A percentile compares a stretch with the other conserved stretches of the same genome.
phyloP scores from a whole-genome alignment of 2,329 filamentous ascomycete genomes.

The Colletotrichum orchidophilum region DNA sequence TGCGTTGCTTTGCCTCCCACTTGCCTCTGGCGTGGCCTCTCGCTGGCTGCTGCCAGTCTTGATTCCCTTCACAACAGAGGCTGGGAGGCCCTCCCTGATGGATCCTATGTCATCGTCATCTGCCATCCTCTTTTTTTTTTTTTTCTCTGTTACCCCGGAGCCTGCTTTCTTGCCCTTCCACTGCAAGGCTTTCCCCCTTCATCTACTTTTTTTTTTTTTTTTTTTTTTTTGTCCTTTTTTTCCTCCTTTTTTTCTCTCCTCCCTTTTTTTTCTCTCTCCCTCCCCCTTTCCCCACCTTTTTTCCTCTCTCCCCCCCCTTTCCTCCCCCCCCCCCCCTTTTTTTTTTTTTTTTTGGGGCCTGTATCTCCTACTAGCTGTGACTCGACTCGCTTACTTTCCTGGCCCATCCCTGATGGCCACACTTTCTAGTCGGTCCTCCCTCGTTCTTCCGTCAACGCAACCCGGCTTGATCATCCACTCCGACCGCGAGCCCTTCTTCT shows the following conservation, averaged over 20 bases:
- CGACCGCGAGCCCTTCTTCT: neutral
- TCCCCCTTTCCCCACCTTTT: neutral
- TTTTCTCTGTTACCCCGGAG: slow-evolving; percentile 6
- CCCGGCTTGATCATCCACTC: slow-evolving; percentile 19
- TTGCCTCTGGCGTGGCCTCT: neutral
- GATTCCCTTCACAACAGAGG: neutral
- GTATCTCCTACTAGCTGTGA: neutral
- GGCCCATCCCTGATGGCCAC: slow-evolving; percentile 21
- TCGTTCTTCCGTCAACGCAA: slow-evolving; percentile 3
- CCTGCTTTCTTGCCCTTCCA: slow-evolving; percentile 2
- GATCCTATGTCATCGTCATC: slow-evolving; percentile 32
- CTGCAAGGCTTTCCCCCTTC: too few relatives aligned
- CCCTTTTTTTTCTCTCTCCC: neutral
- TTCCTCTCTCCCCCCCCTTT: too few relatives aligned
- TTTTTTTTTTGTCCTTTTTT: neutral
- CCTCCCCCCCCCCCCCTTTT: too few relatives aligned
- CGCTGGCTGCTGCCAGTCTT: neutral
- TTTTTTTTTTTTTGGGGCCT: neutral
- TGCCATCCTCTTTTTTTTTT: neutral
- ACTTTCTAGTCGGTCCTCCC: slow-evolving; percentile 1
- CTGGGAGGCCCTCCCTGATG: slow-evolving; percentile 3
- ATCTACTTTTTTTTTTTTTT: neutral
- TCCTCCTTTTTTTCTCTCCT: neutral
- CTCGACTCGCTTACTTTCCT: slow-evolving; percentile 10
- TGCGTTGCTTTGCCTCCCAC: neutral